Evolutionary conservation across 441 rosid species (phyloP).

Genomic region (Dalechampia spathulata): DNA sequence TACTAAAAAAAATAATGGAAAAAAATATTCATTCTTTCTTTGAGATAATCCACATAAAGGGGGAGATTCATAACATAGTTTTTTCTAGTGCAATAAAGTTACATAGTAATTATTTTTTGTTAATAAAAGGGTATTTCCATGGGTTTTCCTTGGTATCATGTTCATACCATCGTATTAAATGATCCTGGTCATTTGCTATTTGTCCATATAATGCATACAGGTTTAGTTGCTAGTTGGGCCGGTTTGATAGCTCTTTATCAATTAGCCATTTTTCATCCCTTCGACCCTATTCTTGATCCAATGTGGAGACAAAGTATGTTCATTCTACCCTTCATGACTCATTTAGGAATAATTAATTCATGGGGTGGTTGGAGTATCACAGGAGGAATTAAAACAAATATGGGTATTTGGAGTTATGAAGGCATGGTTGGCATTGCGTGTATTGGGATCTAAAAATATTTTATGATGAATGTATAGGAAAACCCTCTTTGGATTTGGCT

Average conservation of each 20-base stretch:
- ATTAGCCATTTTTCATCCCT: neutral
- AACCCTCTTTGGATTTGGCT: constrained; percentile 9
- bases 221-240: constrained; percentile 12
- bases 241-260: neutral
- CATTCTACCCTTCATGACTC: constrained; percentile 8
- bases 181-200: neutral
- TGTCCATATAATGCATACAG: constrained; percentile 17
- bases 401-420: constrained; percentile 17
- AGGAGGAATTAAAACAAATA: constrained; percentile 12
- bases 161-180: too few relatives aligned
- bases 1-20: too few relatives aligned
- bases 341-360: constrained; percentile 15
- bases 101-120: too few relatives aligned
- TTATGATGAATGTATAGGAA: neutral
- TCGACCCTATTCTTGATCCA: neutral
- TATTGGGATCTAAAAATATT: constrained; percentile 10
- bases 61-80: too few relatives aligned
- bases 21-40: too few relatives aligned
- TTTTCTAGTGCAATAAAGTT: too few relatives aligned
- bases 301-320: constrained; percentile 13
- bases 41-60: too few relatives aligned
- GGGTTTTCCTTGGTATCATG: too few relatives aligned
- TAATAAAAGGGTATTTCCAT: too few relatives aligned
- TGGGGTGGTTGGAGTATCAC: constrained; percentile 13
- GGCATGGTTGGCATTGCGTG: constrained; percentile 1